Base-by-base conservation (phyloP, 2,329 filamentous ascomycete species). In the Hymenoscyphus scutula region DNA sequence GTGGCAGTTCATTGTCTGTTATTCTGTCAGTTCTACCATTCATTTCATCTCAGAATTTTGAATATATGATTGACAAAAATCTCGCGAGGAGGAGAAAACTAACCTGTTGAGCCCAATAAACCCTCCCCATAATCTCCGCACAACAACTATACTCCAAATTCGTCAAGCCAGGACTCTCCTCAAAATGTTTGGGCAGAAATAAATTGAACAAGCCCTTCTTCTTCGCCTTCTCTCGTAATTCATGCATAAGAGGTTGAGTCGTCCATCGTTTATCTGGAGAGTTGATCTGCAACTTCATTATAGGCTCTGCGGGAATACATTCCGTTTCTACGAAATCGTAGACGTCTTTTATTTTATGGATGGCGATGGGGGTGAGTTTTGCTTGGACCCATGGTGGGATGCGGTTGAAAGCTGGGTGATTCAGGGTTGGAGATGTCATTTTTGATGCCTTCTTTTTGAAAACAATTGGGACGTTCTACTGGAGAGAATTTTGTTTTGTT, bases 71-170 rank as follows among this genome's bases (percentile, higher is more conserved):
- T n/a, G n/a, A n/a, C n/a, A n/a, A n/a, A n/a, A n/a, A n/a, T n/a
- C n/a, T n/a, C n/a, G n/a, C n/a, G n/a, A n/a, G n/a, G n/a, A n/a
- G n/a, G n/a, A n/a, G n/a, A 7, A 45, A 23, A 56, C 59, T 30
- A 63, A 67, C 67, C 63, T 68, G 67, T 25, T 64, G 75, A 45
- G 77, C 78, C 77, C 77, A 79, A 64, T 79, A 79, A 38, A 77
- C 76, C 53, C 76, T 69, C 5, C 77, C 78, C 77, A 80, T 79
- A 53, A 79, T 77, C 70, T 79, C 77, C 4, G 77, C 77, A 64
- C 76, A 79, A 65, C 76, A 79, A 23, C 74, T 73, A 67, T 80
- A 80, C 68, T 80, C 78, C 64, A 80, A 64, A 63, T 80, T 80
- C 23, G 77, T 80, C 61, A 80, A 70, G 1, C 78, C 78, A 8